Evolutionary conservation across 2,329 filamentous ascomycete species (phyloP), one percentile per base, ranked within the genome.

Genomic region (Neurospora sp.): DNA sequence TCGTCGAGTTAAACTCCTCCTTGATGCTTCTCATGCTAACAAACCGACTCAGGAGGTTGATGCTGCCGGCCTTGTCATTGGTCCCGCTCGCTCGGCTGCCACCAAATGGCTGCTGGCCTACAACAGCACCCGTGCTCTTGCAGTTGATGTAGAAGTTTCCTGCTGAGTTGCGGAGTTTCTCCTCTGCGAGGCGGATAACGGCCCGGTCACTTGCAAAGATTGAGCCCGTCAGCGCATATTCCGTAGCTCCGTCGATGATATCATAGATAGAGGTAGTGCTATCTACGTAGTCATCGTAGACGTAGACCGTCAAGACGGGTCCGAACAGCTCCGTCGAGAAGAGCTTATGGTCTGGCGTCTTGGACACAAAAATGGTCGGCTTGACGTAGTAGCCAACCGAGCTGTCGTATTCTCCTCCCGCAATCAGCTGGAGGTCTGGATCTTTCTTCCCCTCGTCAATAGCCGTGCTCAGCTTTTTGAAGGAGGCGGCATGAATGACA

Each of bases 1-100:
- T 84, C 40, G 87, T 89, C 3, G 87, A 81, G 72, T 82, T 81
- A 75, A 92, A 93, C 82, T 93, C 91, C 84, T 93, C 91, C 87
- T 87, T 88, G 73, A 88, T 80, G 6, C 83, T 83, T 68, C 85
- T 78, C 69, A 82, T 79, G 74, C 83, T 84, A 15, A 84, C 83
- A 74, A 87, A 87, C 23, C 85, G 80, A 70, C 80, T 78, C 72
- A 88, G 75, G 71, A 84, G 78, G 40, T 81, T 81, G 66, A 82
- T 79, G 74, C 83, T 87, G 43, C 85, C 85, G 3, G 85, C 84
- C 79, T 87, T 87, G 75, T 87, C 85, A 73, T 85, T 86, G 15
- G 85, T 87, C 39, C 85, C 85, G 66, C 83, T 85, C 65, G 81
- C 81, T 68, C 85, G 79, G 68, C 81, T 80, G 46, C 85, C 85